Percentiles rank a stretch among this genome's conserved stretches.
These are phyloP conservation scores for Puccinia novopanici DNA, from an alignment of 1,284 basidiomycete species.

Conservation along the genomic window DNA sequence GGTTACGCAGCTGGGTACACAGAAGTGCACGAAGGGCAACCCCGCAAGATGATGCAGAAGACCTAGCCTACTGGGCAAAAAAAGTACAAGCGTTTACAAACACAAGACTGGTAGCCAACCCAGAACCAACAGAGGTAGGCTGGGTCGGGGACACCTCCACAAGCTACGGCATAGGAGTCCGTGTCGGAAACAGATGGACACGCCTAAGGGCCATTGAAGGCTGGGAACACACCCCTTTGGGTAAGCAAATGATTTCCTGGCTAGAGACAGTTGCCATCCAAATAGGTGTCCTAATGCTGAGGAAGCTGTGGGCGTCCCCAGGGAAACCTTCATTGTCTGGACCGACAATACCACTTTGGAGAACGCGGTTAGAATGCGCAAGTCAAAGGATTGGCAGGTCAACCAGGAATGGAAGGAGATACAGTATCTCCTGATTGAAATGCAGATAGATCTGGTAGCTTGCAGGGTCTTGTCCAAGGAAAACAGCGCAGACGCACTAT, in stretches of 20 bases:
- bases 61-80: neutral
- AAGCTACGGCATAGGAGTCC: neutral
- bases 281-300: neutral
- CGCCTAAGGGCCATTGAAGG: neutral
- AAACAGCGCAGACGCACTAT: too few relatives aligned
- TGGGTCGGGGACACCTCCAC: neutral
- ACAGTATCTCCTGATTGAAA: neutral
- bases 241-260: neutral
- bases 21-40: neutral
- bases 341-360: neutral
- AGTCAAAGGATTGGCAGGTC: neutral
- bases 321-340: slow-evolving; percentile 1
- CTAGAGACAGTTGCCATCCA: neutral
- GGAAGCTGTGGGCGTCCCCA: neutral
- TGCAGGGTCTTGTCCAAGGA: too few relatives aligned
- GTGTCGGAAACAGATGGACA: neutral
- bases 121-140: neutral
- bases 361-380: neutral
- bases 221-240: neutral
- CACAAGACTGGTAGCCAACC: neutral
- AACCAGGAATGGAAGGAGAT: slow-evolving; percentile 25
- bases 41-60: neutral
- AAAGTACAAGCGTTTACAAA: neutral
- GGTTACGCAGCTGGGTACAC: neutral
- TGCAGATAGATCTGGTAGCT: too few relatives aligned